Evolutionary conservation across 2,329 filamentous ascomycete species (phyloP), one percentile per base, ranked within the genome.

Genomic region (Amesomyces nigricolor): DNA sequence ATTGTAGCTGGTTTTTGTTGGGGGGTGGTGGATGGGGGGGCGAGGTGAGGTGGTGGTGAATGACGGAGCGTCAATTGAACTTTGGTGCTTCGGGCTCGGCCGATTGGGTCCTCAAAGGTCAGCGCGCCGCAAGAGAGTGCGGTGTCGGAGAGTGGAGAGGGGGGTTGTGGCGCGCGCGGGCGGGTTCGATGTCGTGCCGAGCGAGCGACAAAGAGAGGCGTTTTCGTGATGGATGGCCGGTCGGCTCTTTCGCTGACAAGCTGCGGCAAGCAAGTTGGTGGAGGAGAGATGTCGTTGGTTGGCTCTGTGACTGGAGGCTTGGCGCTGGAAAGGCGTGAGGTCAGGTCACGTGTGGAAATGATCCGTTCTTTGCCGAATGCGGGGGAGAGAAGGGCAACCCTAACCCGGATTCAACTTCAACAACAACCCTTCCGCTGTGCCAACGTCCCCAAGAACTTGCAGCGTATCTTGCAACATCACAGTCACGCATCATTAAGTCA

Each of bases 181-280:
- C 22, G 6, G 6, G 4, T 5, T 26, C 22, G 6, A 26, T 26
- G 22, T 40, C 22, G 32, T 42, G 45, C 51, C 45, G 51, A 48
- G 45, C 51, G 51, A 54, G 51, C 45, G 51, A 54, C 51, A 26
- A 26, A 26, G 45, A 26, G 45, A 29, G 26, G 32, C 30, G 51
- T 17, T 45, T 32, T 53, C n/a, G 35, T 14, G 47, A 32, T 46
- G 43, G 26, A 30, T 51, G 30, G 43, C 40, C 42, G 50, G 44
- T 46, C 51, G 51, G 44, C 51, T 35, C 22, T 26, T 26, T 26
- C 22, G 38, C 45, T 32, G 29, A 37, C 26, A 19, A 44, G 45
- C 39, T 35, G 51, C 43, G 26, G 17, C 50, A 17, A 32, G 39
- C 38, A 19, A 32, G 19, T n/a, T 42, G 44, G 3, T 26, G 22